These are phyloP conservation scores for Basidiobolus meristosporus DNA, from an alignment of 371 early-diverging fungal genomes.

Conservation along the genomic window DNA sequence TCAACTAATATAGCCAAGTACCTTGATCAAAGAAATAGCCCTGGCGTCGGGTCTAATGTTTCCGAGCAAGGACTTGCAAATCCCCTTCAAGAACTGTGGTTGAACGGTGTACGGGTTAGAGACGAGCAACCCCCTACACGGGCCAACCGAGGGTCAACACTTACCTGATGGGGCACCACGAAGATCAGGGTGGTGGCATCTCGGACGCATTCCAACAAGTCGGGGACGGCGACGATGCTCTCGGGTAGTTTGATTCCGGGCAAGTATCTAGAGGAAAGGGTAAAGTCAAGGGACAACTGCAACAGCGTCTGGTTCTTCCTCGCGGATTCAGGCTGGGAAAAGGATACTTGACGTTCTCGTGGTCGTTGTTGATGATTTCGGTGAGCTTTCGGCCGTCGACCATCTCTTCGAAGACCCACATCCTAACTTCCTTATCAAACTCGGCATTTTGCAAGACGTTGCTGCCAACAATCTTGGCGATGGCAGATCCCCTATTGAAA, in stretches of 20 bases:
- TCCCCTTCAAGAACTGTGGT: slow-evolving; percentile 74
- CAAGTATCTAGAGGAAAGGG: slow-evolving; percentile 32
- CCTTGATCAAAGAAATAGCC: slow-evolving; percentile 87
- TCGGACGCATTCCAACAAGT: slow-evolving; percentile 49
- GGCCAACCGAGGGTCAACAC: too few relatives aligned
- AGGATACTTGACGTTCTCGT: slow-evolving; percentile 73
- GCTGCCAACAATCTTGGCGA: slow-evolving; percentile 83
- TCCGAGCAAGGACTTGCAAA: slow-evolving; percentile 60
- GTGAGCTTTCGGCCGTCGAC: slow-evolving; percentile 74
- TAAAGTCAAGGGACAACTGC: background rate
- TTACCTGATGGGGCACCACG: slow-evolving; percentile 88
- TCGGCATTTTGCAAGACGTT: slow-evolving; percentile 47
- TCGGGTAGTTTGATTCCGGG: slow-evolving; percentile 76
- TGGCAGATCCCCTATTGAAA: slow-evolving; percentile 87
- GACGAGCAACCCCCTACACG: too few relatives aligned
- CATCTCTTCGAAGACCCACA: slow-evolving; percentile 94
- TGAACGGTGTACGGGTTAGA: too few relatives aligned
- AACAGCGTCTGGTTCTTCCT: too few relatives aligned
- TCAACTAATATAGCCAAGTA: background rate
- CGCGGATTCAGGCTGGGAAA: too few relatives aligned
- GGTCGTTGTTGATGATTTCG: slow-evolving; percentile 83
- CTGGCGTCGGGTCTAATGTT: slow-evolving; percentile 44
- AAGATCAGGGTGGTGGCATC: slow-evolving; percentile 85
- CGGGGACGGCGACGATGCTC: slow-evolving; percentile 75
- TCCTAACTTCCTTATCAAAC: slow-evolving; percentile 63